These are phyloP conservation scores for Tetracentron sinense DNA, from an alignment of 164 flowering plant genomes.

Conservation along the genomic window DNA sequence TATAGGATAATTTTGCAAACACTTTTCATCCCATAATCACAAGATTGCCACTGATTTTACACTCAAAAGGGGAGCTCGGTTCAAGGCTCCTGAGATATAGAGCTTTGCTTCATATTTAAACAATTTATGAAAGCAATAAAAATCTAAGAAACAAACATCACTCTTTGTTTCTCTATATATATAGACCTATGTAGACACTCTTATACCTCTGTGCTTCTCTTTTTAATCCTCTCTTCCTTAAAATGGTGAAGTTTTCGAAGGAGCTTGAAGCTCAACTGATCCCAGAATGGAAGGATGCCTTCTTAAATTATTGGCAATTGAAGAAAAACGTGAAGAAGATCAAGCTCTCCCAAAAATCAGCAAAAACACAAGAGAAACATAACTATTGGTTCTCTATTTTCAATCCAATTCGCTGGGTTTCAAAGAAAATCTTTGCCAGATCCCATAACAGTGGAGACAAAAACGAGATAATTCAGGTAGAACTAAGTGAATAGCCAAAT, in stretches of 20 bases:
- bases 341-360: slow-evolving; percentile 40
- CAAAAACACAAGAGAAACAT: slow-evolving; percentile 12
- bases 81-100: too few species aligned
- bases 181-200: not conserved
- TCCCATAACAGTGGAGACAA: slow-evolving; percentile 6
- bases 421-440: slow-evolving; percentile 16
- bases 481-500: too few species aligned
- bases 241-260: slow-evolving; percentile 98
- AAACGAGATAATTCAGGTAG: slow-evolving; percentile 39
- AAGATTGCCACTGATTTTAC: too few species aligned
- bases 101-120: too few species aligned
- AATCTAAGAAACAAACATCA: not conserved
- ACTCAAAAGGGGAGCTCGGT: too few species aligned
- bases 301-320: slow-evolving; percentile 85
- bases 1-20: too few species aligned
- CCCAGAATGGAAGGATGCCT: slow-evolving; percentile 96
- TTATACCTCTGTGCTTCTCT: too few species aligned
- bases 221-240: not conserved
- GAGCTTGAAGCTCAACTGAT: slow-evolving; percentile 94
- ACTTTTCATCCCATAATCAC: too few species aligned
- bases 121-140: too few species aligned
- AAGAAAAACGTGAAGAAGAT: slow-evolving; percentile 87
- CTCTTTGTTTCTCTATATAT: not conserved
- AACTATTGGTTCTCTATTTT: slow-evolving; percentile 50
- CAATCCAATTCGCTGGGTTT: slow-evolving; percentile 42